Evolutionary conservation across 2,329 filamentous ascomycete genomes (phyloP), one percentile per base, ranked within the genome.

Genomic region (Alternaria sp.): DNA sequence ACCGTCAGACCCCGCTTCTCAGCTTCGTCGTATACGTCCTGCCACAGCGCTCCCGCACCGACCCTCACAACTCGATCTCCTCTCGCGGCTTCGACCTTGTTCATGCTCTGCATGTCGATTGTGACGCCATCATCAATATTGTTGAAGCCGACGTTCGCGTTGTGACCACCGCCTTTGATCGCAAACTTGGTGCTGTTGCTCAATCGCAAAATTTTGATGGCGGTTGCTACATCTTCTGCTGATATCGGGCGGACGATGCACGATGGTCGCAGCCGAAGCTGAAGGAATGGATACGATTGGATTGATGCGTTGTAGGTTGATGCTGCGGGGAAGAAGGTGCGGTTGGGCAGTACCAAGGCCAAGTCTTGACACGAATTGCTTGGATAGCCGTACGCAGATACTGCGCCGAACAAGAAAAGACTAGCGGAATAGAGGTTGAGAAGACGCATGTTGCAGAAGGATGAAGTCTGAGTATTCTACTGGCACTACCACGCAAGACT

Each of bases 1-100:
- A 70, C 72, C 5, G 68, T 66, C 11, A 69, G 30, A 11, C 68
- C 61, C 13, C 67, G 57, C 19, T 62, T 59, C 17, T 74, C 69
- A n/a, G 70, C 66, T 11, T 64, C 59, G 32, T 68, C 62, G 54
- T 82, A 83, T 4, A 81, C 80, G 25, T 80, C 68, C 15, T 63
- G 62, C 75, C 79, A 82, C 9, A 74, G 71, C 6, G 65, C 60
- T 3, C 77, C 78, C 6, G 75, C 69, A 6, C 63, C 67, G 6
- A 79, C 64, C 36, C 54, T 62, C 1, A 72, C 73, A 7, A 75
- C 57, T 5, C 65, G 52, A 12, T 62, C 66, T 1, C 61, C 54
- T 44, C 44, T 58, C 17, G 66, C 56, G 45, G 71, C 59, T 13
- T 69, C 50, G 10, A 72, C 69, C 2, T 45, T 51, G 30, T 72